These are phyloP conservation scores for Citrus maxima DNA, from an alignment of 345 rosid species.

Conservation along the genomic window DNA sequence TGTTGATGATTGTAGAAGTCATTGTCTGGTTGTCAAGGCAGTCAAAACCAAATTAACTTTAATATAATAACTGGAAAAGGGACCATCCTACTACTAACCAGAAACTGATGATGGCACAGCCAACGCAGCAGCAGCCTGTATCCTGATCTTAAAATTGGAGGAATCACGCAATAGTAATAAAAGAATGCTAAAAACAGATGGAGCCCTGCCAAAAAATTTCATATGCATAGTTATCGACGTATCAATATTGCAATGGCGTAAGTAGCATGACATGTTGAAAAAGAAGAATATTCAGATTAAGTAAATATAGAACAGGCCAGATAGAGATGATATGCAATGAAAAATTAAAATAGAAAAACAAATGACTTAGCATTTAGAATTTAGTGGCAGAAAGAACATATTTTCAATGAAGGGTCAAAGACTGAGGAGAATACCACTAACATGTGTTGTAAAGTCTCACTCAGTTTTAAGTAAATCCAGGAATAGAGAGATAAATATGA, in stretches of 20 bases:
- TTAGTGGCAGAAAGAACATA: background rate
- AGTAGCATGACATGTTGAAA: background rate
- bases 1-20: background rate
- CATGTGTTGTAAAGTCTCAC: background rate
- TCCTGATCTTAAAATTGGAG: constrained; percentile 88
- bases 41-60: background rate
- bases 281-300: background rate
- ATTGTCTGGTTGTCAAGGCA: background rate
- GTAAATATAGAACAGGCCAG: background rate
- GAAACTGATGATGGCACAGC: constrained; percentile 66
- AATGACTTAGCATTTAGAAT: background rate
- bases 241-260: background rate
- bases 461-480: background rate
- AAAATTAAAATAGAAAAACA: too few species aligned
- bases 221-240: background rate
- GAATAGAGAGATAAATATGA: background rate
- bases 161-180: constrained; percentile 81
- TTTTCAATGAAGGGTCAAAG: background rate
- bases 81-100: constrained; percentile 43
- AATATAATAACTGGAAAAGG: constrained; percentile 9
- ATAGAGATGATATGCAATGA: background rate
- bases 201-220: constrained; percentile 58
- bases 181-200: constrained; percentile 81
- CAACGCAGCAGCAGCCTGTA: constrained; percentile 96
- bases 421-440: background rate